Percentiles rank a stretch among this genome's conserved stretches.
These are phyloP conservation scores for Teratosphaeria epicoccoides DNA, from an alignment of 2,329 filamentous ascomycete species.

Conservation along the genomic window DNA sequence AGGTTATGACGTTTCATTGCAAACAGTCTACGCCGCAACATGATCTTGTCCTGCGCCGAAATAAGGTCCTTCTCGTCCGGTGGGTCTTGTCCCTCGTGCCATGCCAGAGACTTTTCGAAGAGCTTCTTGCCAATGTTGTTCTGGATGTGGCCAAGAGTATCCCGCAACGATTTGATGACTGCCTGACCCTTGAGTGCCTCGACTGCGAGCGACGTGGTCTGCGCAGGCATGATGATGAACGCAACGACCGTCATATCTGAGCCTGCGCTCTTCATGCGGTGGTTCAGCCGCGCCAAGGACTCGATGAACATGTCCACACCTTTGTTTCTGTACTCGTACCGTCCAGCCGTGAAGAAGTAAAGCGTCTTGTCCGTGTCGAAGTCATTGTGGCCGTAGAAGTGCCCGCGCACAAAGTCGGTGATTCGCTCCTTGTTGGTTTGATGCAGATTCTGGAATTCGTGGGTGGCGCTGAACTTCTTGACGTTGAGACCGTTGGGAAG, in stretches of 20 bases:
- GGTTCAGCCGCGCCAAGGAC: conserved; percentile 85
- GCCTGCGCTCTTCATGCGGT: conserved; percentile 71
- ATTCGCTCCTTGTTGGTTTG: conserved; percentile 96
- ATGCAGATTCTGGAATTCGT: conserved; percentile 98
- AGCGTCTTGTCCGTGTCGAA: conserved; percentile 94
- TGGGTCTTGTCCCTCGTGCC: conserved; percentile 88
- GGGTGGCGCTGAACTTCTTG: conserved; percentile 94
- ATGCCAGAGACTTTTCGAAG: conserved; percentile 86
- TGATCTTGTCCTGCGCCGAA: conserved; percentile 79
- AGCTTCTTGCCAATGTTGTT: conserved; percentile 84
- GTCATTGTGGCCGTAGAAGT: conserved; percentile 97
- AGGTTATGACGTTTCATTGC: conserved; percentile 89
- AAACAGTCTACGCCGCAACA: conserved; percentile 82
- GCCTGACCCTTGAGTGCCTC: conserved; percentile 95
- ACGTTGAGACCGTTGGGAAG: conserved; percentile 95
- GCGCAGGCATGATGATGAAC: conserved; percentile 97
- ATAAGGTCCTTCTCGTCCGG: conserved; percentile 96
- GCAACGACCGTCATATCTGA: conserved; percentile 92
- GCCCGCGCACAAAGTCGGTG: conserved; percentile 91
- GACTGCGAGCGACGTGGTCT: conserved; percentile 88
- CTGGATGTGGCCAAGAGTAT: conserved; percentile 88
- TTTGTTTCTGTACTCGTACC: conserved; percentile 97
- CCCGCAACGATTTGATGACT: conserved; percentile 88
- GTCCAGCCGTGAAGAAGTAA: conserved; percentile 93
- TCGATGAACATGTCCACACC: conserved; percentile 99